Conservation (phyloP, 768 basidiomycete genomes). For the Mycena vulgaris region DNA sequence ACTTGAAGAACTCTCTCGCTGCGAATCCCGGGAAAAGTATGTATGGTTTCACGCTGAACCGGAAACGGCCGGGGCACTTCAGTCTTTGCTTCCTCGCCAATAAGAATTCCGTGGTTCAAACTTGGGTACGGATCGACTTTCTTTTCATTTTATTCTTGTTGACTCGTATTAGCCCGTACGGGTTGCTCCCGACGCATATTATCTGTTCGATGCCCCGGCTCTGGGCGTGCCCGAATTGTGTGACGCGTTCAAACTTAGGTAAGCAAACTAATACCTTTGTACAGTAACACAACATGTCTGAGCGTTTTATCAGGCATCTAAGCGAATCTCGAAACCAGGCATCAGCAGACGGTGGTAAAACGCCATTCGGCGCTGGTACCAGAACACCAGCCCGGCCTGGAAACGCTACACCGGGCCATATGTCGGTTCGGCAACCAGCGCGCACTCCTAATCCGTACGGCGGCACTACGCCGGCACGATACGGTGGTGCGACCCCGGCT, state of each 20-base stretch:
- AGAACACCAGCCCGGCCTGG: conserved; percentile 85
- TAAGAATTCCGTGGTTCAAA: conserved; percentile 90
- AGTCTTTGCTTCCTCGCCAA: conserved; percentile 94
- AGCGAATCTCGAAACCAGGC: conserved; percentile 80
- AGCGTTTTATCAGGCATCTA: conserved; percentile 68
- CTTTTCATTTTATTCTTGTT: conserved; percentile 19
- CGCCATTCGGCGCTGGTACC: conserved; percentile 82
- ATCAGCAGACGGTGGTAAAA: conserved; percentile 75
- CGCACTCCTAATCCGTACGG: conserved; percentile 89
- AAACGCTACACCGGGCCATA: conserved; percentile 84
- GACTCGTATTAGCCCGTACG: conserved; percentile 77
- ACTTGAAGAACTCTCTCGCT: conserved; percentile 90
- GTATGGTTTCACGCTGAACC: conserved; percentile 95
- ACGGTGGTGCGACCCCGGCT: conserved; percentile 59
- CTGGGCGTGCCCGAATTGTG: conserved; percentile 94
- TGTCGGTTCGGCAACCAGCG: conserved; percentile 80
- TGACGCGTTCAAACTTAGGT: conserved; percentile 96
- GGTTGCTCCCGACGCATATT: conserved; percentile 90
- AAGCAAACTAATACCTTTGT: conserved; percentile 38
- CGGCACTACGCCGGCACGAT: conserved; percentile 52
- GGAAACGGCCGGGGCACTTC: conserved; percentile 93
- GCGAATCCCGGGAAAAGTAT: conserved; percentile 96
- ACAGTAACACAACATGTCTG: conserved; percentile 4
- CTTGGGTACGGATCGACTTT: conserved; percentile 75
- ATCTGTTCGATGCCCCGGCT: conserved; percentile 91